Evolutionary conservation across 495 filamentous ascomycete species (phyloP), one percentile per base, ranked within the genome.

Genomic region (Lasiosphaeriaceae sp.): DNA sequence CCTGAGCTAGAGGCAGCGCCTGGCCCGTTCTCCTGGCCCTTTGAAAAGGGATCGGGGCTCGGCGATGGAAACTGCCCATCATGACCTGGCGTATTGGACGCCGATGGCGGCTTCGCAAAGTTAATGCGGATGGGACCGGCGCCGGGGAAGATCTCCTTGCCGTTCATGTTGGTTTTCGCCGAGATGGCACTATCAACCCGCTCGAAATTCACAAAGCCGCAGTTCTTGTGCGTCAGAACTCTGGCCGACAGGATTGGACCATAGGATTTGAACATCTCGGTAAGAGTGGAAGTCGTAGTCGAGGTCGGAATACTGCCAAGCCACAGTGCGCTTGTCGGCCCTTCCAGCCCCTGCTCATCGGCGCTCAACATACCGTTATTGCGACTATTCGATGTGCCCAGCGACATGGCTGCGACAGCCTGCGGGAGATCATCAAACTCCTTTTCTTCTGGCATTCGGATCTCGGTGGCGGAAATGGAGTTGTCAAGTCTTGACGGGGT

Each of bases 171-270:
- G 19, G 83, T 84, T 66, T 90, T 95, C 4, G 94, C 95, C 53
- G 89, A 83, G 26, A 96, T 88, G 47, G 94, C 95, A 66, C 90
- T 95, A 31, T 96, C 90, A 22, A 92, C 70, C 60, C 82, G 84
- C 74, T 97, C 90, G 63, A 96, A 98, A 71, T 98, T 98, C 67
- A 98, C 92, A 64, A 98, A 98, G 6, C 94, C 94, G 70, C 94
- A 98, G 67, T 96, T 97, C 83, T 98, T 98, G 77, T 98, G 94
- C 12, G 94, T 96, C 59, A 98, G 78, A 14, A 98, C 95, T 56
- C 94, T 81, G 35, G 90, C 92, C 16, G 93, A 96, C 61, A 92
- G 84, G 63, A 98, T 96, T 21, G 88, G 86, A 16, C 94, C 94
- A 61, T 94, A 95, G 45, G 86, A 76, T 65, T 88, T 87, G 71